Evolutionary conservation across 352 stramenopile species (phyloP).

Genomic region (Globisporangium sylvaticum): DNA sequence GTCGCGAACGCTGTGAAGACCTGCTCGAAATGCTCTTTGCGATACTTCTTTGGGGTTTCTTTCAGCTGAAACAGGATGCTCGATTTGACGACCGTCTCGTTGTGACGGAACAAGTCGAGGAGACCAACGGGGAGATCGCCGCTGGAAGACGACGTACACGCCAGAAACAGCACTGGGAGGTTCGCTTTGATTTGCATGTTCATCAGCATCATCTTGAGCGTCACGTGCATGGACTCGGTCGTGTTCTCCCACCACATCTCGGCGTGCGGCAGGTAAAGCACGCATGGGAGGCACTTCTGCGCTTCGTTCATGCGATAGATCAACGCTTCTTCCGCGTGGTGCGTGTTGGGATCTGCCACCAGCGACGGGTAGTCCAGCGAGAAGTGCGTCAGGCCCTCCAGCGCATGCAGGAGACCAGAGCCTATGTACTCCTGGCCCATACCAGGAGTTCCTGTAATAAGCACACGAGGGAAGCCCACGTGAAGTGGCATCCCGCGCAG

Average conservation of each 20-base stretch:
- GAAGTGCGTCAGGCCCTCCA: conserved; percentile 77
- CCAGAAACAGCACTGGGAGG: conserved; percentile 75
- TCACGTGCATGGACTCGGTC: conserved; percentile 63
- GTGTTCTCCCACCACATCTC: conserved; percentile 79
- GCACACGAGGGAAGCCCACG: conserved; percentile 61
- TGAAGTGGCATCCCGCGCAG: conserved; percentile 37
- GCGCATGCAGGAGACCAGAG: conserved; percentile 53
- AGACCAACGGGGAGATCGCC: conserved; percentile 44
- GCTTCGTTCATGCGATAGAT: conserved; percentile 67
- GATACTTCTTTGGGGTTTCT: conserved; percentile 21
- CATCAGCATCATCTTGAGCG: conserved; percentile 81
- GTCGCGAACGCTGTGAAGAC: conserved; percentile 54
- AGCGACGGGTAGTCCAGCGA: conserved; percentile 80
- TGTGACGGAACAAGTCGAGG: conserved; percentile 52
- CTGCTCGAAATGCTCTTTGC: conserved; percentile 57
- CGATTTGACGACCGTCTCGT: conserved; percentile 34
- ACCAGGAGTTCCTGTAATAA: conserved; percentile 50
- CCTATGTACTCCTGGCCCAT: conserved; percentile 79
- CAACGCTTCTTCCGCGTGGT: conserved; percentile 73
- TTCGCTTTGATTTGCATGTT: conserved; percentile 64
- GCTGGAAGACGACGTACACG: conserved; percentile 45
- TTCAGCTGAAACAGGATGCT: conserved; percentile 46
- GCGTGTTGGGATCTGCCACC: conserved; percentile 60
- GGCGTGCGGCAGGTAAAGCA: conserved; percentile 74
- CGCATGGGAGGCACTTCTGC: conserved; percentile 70